Base-by-base conservation (phyloP, 257 asterid genomes). In the Jaltomata sinuosa region DNA sequence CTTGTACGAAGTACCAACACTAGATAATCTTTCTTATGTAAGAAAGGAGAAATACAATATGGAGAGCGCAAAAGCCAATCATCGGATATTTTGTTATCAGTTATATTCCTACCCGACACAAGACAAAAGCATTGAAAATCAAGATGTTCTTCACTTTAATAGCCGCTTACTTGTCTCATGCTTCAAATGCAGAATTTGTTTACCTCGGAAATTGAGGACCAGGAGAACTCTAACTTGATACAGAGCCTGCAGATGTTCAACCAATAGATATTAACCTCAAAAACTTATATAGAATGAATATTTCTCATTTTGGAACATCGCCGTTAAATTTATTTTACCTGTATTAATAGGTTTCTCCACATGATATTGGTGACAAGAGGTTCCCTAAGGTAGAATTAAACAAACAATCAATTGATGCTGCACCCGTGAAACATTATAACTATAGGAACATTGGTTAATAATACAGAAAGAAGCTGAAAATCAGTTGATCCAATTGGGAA, bases 321-420 rank as follows among this genome's bases (percentile, higher is more conserved):
- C 65, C 32, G 10, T 57, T 40, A 61, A 18, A 29, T 34, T 6
- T n/a, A n/a, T 29, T 25, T 34, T 92, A 96, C 99, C 99, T 96
- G 99, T 85, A 96, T 85, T 62, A 94, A 34, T 88, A 94, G 85
- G 89, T 96, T 96, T 92, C 99, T 93, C 99, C 99, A 96, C 99
- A 96, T 94, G 85, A 94, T 91, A 87, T 96, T 96, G 83, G 99
- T 94, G 81, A 96, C 93, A 11, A 96, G 93, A 85, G 99, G 99
- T 87, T 96, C 99, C 97, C 99, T 96, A 84, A 65, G 88, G 89
- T 32, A 45, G 57, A 87, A 83, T 50, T 19, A 77, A n/a, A 79
- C 25, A 34, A 59, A 64, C 22, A 79, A 83, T 79, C 31, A 77
- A 36, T 34, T 22, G 9, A 47, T 40, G 32, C 4, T n/a, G n/a